Conservation (phyloP, 306 rosid genomes). For the Lathyrus aphaca region DNA sequence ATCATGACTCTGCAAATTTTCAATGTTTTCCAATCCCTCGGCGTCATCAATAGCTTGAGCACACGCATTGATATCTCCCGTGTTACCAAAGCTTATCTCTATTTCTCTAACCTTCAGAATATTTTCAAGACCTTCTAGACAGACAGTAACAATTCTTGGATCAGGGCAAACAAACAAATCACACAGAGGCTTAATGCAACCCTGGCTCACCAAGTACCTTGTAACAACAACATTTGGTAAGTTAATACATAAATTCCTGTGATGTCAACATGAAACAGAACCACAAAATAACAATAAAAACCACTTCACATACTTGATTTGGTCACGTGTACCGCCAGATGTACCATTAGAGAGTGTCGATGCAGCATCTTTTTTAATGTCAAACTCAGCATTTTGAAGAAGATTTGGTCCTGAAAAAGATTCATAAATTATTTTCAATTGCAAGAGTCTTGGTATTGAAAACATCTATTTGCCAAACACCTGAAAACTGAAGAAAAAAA, state of each 20-base stretch:
- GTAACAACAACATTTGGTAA: constrained; percentile 26
- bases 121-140: constrained; percentile 88
- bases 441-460: too few relatives aligned
- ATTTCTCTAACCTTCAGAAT: constrained; percentile 89
- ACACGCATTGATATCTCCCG: constrained; percentile 73
- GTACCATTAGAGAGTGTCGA: constrained; percentile 99
- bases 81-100: constrained; percentile 61
- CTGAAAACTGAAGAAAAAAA: too few relatives aligned
- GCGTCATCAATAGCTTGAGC: constrained; percentile 90
- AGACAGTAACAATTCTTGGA: constrained; percentile 89
- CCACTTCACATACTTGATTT: constrained; percentile 62
- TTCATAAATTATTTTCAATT: too few relatives aligned
- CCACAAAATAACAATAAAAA: not conserved
- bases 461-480: too few relatives aligned
- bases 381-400: constrained; percentile 96
- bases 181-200: constrained; percentile 83
- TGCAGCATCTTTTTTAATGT: constrained; percentile 91
- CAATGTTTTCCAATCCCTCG: constrained; percentile 89
- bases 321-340: constrained; percentile 86
- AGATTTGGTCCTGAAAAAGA: too few relatives aligned
- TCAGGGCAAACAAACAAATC: constrained; percentile 94
- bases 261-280: not conserved
- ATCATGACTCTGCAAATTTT: constrained; percentile 91
- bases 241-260: not conserved
- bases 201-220: constrained; percentile 81